Evolutionary conservation across 495 filamentous ascomycete genomes (phyloP).

Genomic region (Xylaria sp.): DNA sequence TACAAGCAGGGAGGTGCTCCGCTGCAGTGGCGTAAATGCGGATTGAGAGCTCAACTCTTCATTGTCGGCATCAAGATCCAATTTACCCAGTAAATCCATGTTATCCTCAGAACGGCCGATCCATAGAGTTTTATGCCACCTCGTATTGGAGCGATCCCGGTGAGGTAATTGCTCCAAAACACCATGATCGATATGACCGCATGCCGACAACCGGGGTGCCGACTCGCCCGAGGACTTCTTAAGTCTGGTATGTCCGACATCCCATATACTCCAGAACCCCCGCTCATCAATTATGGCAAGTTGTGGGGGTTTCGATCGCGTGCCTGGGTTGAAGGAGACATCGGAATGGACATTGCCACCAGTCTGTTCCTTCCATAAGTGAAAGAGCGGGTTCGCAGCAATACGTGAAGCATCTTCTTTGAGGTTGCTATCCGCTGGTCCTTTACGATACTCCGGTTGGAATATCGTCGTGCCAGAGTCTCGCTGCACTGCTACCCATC

Average conservation of each 20-base stretch:
- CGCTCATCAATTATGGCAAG: constrained; percentile 74
- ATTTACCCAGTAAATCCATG: constrained; percentile 21
- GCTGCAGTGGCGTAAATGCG: constrained; percentile 32
- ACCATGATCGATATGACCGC: constrained; percentile 39
- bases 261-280: constrained; percentile 81
- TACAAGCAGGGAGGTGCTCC: constrained; percentile 38
- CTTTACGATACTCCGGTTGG: constrained; percentile 57
- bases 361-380: constrained; percentile 59
- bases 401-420: constrained; percentile 56
- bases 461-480: constrained; percentile 62
- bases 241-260: constrained; percentile 51
- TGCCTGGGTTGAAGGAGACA: constrained; percentile 80
- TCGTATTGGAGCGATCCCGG: constrained; percentile 16
- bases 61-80: constrained; percentile 30
- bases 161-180: constrained; percentile 32
- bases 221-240: constrained; percentile 34
- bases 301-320: constrained; percentile 59
- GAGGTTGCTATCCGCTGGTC: constrained; percentile 31
- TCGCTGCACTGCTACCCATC: constrained; percentile 71
- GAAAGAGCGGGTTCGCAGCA: constrained; percentile 65
- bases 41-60: constrained; percentile 30
- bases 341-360: constrained; percentile 70
- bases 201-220: constrained; percentile 22
- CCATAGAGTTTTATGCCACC: constrained; percentile 42
- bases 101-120: constrained; percentile 31